Evolutionary conservation across 225 moss, liverwort and hornwort genomes (phyloP).

Genomic region (Straminergon stramineum): DNA sequence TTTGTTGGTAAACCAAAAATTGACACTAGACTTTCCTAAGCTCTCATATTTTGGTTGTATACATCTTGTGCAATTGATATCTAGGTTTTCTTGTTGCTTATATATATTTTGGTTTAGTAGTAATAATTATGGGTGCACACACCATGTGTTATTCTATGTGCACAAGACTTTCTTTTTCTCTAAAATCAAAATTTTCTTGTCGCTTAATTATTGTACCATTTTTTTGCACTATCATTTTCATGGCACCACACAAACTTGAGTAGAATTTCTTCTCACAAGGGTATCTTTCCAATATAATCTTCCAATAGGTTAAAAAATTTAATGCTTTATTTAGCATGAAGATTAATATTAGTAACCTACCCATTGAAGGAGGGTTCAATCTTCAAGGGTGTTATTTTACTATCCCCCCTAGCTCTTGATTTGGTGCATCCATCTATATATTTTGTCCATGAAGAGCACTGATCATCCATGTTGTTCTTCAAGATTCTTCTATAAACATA

Average conservation of each 20-base stretch:
- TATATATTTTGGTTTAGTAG: not conserved
- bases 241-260: not conserved
- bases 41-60: not conserved
- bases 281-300: not conserved
- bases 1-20: not conserved
- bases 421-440: not conserved
- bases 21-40: not conserved
- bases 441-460: fast-evolving
- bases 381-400: too few species aligned
- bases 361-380: not conserved
- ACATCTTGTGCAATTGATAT: not conserved
- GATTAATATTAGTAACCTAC: not conserved
- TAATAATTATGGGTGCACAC: not conserved
- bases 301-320: not conserved
- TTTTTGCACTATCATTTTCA: not conserved
- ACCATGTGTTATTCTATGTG: not conserved
- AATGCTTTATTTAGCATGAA: too few species aligned
- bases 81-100: not conserved
- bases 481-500: not conserved
- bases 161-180: not conserved
- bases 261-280: not conserved
- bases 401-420: not conserved
- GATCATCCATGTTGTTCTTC: not conserved
- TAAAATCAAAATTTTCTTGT: not conserved
- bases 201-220: not conserved